Evolutionary conservation across 169 alveolate species (phyloP), one percentile per base, ranked within the genome.

Genomic region (Plasmodium cynomolgi): DNA sequence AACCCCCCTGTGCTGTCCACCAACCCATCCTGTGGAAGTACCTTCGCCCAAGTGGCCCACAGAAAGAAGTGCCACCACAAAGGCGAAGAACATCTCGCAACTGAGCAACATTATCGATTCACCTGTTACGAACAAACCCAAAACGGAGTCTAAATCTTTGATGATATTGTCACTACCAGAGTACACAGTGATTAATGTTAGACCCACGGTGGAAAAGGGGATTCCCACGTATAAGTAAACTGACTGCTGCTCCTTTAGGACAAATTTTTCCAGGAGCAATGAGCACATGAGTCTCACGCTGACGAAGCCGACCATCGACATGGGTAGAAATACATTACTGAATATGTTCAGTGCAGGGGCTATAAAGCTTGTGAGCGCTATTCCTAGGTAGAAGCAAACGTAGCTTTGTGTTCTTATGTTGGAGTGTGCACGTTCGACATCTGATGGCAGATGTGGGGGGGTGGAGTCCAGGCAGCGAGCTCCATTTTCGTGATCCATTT

Each of bases 221-320:
- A 83, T 83, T 15, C 92, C 92, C 6, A 68, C 81, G 29, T 62
- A 83, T 44, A 83, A 83, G 47, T 83, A 83, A 34, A 68, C 5
- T 5, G 92, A 47, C 47, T 83, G 82, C 37, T 56, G 41, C 47
- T 83, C 92, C 73, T 68, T 83, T 20, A 83, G 47, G 1, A 83
- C 82, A 62, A 83, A 83, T 5, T 11, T 37, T 83, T 83, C 92
- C 23, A 83, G 44, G 71, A 83, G 74, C 17, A 68, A 8, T 44
- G 92, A 83, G 73, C 82, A 83, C 17, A 83, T 83, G 50, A 83
- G 80, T 56, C 92, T 29, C 17, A 83, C 31, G 73, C 92, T 83
- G 26, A 83, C 92, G 41, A 83, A 83, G n/a, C 92, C 92, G 17
- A 83, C 92, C 92, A 83, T 83, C 3, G 92, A 83, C 26, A 81